Evolutionary conservation across 2,329 filamentous ascomycete genomes (phyloP), one percentile per base, ranked within the genome.

Genomic region (Hortaea werneckii): DNA sequence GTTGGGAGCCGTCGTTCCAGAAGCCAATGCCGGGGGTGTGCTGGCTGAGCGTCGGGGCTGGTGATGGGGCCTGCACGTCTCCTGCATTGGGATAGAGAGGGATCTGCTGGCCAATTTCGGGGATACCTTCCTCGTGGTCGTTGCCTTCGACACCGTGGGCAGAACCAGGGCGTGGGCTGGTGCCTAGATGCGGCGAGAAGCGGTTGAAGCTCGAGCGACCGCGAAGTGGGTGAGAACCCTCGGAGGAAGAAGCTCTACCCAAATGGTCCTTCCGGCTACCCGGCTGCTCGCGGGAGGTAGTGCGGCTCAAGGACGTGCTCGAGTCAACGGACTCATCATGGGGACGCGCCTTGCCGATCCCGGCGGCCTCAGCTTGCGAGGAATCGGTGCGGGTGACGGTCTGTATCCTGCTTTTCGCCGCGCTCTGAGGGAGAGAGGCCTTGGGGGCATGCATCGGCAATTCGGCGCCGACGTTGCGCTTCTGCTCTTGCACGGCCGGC

Each of bases 11-110:
- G 52, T 78, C 73, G 47, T 73, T 72, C 60, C 72, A 74, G 59
- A 75, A 77, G 30, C 73, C 74, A 57, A 76, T 65, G 35, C 71
- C 71, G 32, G 67, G 57, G 37, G 63, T 51, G 47, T 60, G 69
- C 41, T 64, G 58, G 43, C 65, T 55, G 11, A 61, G 58, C 48
- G 67, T 70, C 6, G 82, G 83, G 2, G 80, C 78, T 1, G 89
- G 88, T 2, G 89, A 92, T 2, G 92, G 92, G 10, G 92, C 92
- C 69, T 98, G 92, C 7, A 96, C 92, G 63, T 96, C 90, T 50
- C 92, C 92, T 38, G 92, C 86, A 63, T 92, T 80, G 44, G 83
- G 85, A 62, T 92, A 84, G 86, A 98, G 92, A 42, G 92, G 92
- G 35, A 98, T 90, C 60, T 89, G 84, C 59, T 86, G 80, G 41